phyloP scores from a whole-genome alignment of 2,329 filamentous ascomycete species.

The Fusarium paranaense region DNA sequence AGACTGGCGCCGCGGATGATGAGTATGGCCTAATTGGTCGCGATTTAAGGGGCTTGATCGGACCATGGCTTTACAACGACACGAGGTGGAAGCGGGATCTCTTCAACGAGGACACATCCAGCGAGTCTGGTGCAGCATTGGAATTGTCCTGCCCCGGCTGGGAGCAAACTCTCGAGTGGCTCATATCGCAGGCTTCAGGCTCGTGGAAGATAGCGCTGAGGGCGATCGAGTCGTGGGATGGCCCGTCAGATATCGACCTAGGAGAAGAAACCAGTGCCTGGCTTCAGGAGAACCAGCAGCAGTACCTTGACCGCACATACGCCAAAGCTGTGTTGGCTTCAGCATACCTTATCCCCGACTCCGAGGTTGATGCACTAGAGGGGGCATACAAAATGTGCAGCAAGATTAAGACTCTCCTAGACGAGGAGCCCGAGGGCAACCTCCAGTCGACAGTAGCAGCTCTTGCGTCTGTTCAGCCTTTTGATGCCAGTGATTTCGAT shows the following conservation, averaged over 20 bases:
- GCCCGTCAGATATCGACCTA: constrained; percentile 76
- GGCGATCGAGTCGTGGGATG: constrained; percentile 78
- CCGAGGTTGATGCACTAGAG: constrained; percentile 67
- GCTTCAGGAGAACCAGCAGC: constrained; percentile 70
- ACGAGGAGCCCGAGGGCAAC: constrained; percentile 67
- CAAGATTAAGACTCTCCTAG: constrained; percentile 67
- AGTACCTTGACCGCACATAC: constrained; percentile 72
- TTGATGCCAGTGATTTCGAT: constrained; percentile 36
- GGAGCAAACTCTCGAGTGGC: constrained; percentile 77
- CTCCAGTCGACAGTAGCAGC: constrained; percentile 61
- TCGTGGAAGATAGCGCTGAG: constrained; percentile 73
- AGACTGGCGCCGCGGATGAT: constrained; percentile 59
- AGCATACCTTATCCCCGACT: constrained; percentile 74
- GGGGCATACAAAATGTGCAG: constrained; percentile 70
- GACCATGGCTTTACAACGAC: constrained; percentile 79
- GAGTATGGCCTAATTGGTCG: constrained; percentile 62
- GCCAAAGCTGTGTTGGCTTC: constrained; percentile 75
- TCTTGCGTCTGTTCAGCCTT: constrained; percentile 54
- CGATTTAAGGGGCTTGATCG: constrained; percentile 75
- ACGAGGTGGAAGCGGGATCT: constrained; percentile 61
- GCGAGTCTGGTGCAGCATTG: constrained; percentile 45
- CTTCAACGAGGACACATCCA: constrained; percentile 5
- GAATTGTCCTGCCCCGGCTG: constrained; percentile 67
- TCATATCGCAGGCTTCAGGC: constrained; percentile 68
- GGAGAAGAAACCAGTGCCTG: constrained; percentile 68